These are phyloP conservation scores for Microbotryum silenes-acaulis DNA, from an alignment of 1,284 basidiomycete species.

Conservation along the genomic window DNA sequence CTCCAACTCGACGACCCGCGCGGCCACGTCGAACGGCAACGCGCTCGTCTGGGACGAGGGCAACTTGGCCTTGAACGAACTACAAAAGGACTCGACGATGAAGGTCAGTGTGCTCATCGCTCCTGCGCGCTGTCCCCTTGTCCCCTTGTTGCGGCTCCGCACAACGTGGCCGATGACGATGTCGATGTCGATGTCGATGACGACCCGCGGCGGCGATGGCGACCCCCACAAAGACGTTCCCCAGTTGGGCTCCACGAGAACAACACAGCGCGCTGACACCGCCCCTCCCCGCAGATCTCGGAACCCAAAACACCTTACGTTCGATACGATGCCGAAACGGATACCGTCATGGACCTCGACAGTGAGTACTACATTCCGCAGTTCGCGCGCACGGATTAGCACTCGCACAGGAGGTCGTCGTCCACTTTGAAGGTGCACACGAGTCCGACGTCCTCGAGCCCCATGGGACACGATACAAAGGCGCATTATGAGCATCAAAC, in stretches of 20 bases:
- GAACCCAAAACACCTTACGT: slow-evolving; percentile 31
- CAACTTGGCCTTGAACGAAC: slow-evolving; percentile 35
- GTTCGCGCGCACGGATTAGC: no score
- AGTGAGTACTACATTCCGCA: slow-evolving; percentile 11
- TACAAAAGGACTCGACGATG: slow-evolving; percentile 32
- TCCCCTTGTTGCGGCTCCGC: no score
- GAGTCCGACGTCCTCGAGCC: no score
- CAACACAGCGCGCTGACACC: no score
- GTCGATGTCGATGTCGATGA: no score
- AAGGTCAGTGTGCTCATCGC: slow-evolving; percentile 35
- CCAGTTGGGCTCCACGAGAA: no score
- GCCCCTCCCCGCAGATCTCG: no score
- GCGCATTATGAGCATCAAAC: not conserved
- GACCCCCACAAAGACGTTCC: not conserved
- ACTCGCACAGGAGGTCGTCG: no score
- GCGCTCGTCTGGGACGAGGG: slow-evolving; percentile 34
- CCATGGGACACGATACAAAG: no score
- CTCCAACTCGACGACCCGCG: not conserved
- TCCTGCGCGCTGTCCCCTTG: not conserved
- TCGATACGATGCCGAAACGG: slow-evolving; percentile 37
- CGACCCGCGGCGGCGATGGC: not conserved
- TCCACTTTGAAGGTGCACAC: no score
- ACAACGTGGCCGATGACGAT: no score
- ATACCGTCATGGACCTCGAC: slow-evolving; percentile 37
- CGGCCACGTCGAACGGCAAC: not conserved